A percentile compares a stretch with the other conserved stretches of the same genome.
phyloP scores from a whole-genome alignment of 768 basidiomycete genomes.

The Collybia sordida region DNA sequence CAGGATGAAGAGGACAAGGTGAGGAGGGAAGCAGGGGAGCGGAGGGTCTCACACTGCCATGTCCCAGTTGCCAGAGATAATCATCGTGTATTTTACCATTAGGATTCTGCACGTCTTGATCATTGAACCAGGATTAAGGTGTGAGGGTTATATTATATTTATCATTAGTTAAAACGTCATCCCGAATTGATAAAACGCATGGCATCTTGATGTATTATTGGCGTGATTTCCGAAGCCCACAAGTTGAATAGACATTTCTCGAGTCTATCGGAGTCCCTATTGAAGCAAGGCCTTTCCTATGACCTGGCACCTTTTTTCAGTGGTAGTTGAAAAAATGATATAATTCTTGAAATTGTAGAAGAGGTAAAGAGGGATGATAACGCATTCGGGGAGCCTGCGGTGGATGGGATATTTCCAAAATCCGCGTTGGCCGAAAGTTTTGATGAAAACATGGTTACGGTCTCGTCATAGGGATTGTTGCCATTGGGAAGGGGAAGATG shows the following conservation, averaged over 20 bases:
- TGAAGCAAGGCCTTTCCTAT: conserved; percentile 14
- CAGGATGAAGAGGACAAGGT: too few relatives aligned
- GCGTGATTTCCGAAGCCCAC: too few relatives aligned
- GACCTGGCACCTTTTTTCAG: conserved; percentile 11
- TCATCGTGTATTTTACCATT: too few relatives aligned
- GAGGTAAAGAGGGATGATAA: conserved; percentile 37
- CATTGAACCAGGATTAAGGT: too few relatives aligned
- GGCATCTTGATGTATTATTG: too few relatives aligned
- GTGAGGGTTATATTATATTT: too few relatives aligned
- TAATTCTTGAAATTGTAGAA: conserved; percentile 35
- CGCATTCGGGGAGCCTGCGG: conserved; percentile 13
- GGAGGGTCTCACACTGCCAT: too few relatives aligned
- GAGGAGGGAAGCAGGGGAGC: too few relatives aligned
- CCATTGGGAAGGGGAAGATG: conserved; percentile 33
- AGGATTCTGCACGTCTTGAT: too few relatives aligned
- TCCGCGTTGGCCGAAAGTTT: conserved; percentile 4
- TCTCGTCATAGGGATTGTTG: conserved; percentile 26
- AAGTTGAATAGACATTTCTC: conserved; percentile 41
- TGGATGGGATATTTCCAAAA: conserved; percentile 10
- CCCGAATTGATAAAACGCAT: too few relatives aligned
- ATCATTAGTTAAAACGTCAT: too few relatives aligned
- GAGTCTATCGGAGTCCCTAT: conserved; percentile 41
- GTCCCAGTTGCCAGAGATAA: too few relatives aligned
- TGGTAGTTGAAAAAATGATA: conserved; percentile 15
- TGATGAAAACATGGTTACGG: conserved; percentile 2